A percentile compares a stretch with the other conserved stretches of the same genome.
Conservation (phyloP, 2,329 filamentous ascomycete genomes). For the Verticillium isaacii region DNA sequence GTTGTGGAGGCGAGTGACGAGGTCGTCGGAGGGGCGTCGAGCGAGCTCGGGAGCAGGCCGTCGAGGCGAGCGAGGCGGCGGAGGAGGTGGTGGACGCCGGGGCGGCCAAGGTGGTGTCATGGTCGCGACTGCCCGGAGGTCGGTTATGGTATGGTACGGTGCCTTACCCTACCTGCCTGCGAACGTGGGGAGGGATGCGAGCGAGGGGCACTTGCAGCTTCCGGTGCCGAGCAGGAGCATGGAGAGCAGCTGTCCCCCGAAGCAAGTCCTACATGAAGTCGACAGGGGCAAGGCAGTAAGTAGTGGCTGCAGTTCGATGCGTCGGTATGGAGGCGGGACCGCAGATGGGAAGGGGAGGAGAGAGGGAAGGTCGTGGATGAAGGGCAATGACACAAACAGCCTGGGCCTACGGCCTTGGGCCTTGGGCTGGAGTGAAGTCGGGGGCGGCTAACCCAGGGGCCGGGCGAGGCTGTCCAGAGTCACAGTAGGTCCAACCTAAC, state of each 20-base stretch:
- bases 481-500: neutral
- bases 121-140: neutral
- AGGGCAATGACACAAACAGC: neutral
- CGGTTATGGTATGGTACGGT: neutral
- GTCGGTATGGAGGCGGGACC: neutral
- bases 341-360: neutral
- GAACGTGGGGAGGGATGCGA: neutral
- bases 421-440: neutral
- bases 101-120: neutral
- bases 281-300: no score
- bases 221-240: neutral
- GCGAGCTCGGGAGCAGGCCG: neutral
- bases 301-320: neutral
- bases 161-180: neutral
- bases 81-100: neutral
- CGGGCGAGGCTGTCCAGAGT: neutral
- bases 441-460: neutral
- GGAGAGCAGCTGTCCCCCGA: neutral
- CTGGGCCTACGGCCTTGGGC: neutral
- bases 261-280: neutral
- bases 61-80: neutral
- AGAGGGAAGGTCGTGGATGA: neutral
- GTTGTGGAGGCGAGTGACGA: slow-evolving; percentile 30
- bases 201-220: neutral
- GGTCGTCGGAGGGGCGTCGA: slow-evolving; percentile 17